Conservation (phyloP, 805 yeast genomes). For the Priceomyces fermenticarens region DNA sequence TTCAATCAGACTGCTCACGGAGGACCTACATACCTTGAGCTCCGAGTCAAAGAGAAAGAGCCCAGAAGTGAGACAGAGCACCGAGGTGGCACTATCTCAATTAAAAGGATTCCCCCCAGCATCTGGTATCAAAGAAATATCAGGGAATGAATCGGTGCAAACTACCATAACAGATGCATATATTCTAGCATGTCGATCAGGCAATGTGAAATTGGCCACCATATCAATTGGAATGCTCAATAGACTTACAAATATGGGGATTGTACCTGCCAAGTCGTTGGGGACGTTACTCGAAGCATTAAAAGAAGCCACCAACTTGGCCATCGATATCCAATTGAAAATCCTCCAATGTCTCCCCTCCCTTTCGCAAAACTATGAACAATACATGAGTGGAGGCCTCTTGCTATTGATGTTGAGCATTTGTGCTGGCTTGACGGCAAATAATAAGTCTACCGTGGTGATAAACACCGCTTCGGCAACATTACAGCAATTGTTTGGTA, state of each 20-base stretch:
- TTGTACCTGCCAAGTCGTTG: conserved; percentile 53
- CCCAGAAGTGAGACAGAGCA: conserved; percentile 58
- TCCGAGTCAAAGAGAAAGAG: conserved; percentile 72
- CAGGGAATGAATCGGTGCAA: conserved; percentile 10
- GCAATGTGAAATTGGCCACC: conserved; percentile 70
- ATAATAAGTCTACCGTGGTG: conserved; percentile 72
- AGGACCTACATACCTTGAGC: conserved; percentile 59
- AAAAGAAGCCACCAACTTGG: conserved; percentile 68
- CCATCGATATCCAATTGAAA: conserved; percentile 81
- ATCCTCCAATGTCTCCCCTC: conserved; percentile 80
- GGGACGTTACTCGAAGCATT: conserved; percentile 63
- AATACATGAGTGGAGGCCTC: conserved; percentile 50
- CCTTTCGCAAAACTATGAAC: conserved; percentile 62
- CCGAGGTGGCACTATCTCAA: conserved; percentile 19
- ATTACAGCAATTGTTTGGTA: conserved; percentile 76
- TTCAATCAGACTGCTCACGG: conserved; percentile 43
- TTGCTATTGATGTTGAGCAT: conserved; percentile 61
- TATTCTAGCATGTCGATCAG: conserved; percentile 65
- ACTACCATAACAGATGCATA: conserved; percentile 49
- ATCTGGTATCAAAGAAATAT: conserved; percentile 17
- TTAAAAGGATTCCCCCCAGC: conserved; percentile 8
- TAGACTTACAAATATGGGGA: conserved; percentile 50
- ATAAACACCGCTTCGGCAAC: conserved; percentile 92
- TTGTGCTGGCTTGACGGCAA: conserved; percentile 68
- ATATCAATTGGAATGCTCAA: conserved; percentile 72